Conservation (phyloP, 306 rosid genomes). For the Cucurbita argyrosperma region DNA sequence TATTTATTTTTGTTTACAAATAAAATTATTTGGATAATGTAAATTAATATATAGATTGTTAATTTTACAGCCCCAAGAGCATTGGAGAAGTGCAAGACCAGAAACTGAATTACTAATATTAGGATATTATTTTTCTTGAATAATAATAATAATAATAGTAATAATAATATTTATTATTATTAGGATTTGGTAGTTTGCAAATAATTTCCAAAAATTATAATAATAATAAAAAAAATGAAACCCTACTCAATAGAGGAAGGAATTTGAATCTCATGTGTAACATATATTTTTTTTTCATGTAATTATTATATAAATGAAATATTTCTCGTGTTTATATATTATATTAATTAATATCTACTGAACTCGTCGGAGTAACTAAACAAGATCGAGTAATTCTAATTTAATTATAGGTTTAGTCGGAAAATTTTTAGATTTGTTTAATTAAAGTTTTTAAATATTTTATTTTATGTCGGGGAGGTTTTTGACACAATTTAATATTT, state of each 20-base stretch:
- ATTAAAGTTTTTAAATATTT: no score
- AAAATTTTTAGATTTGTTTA: no score
- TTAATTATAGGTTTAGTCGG: no score
- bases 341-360: neutral
- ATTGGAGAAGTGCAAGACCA: constrained; percentile 43
- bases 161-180: neutral
- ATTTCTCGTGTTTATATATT: neutral
- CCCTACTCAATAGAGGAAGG: neutral
- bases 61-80: constrained; percentile 43
- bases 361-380: no score
- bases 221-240: neutral
- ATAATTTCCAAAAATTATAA: neutral
- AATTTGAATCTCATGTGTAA: neutral
- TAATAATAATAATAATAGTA: neutral
- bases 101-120: constrained; percentile 13
- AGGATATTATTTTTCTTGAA: neutral
- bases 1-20: neutral
- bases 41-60: neutral
- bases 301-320: neutral
- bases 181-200: neutral
- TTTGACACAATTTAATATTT: no score
- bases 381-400: no score
- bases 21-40: neutral
- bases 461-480: no score
- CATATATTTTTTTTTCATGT: neutral